Conservation (phyloP, 768 basidiomycete genomes). For the Coprinopsis sp. region DNA sequence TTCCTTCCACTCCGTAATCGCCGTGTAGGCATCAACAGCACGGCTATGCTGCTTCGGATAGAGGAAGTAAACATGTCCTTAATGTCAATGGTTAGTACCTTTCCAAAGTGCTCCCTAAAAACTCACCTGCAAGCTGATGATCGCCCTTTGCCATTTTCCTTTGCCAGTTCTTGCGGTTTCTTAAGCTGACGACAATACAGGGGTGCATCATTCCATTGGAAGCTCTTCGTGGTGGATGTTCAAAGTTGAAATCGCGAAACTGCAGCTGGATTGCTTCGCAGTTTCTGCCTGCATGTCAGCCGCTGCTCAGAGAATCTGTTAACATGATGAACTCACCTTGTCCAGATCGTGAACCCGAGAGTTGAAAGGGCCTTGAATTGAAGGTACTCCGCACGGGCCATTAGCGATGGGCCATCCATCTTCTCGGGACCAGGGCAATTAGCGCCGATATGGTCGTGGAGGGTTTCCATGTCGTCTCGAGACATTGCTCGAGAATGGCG, state of each 20-base stretch:
- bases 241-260: neutral
- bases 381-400: too few species aligned
- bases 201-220: neutral
- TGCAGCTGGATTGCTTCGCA: neutral
- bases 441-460: neutral
- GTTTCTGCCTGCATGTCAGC: neutral
- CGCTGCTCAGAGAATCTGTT: neutral
- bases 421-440: neutral
- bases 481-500: too few species aligned
- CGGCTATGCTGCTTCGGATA: neutral
- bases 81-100: neutral
- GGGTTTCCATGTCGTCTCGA: too few species aligned
- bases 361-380: neutral
- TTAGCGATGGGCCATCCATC: neutral
- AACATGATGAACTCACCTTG: neutral
- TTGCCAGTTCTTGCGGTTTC: conserved; percentile 2
- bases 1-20: conserved; percentile 16
- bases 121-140: neutral
- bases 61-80: neutral
- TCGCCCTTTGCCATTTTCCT: neutral
- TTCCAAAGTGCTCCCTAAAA: neutral
- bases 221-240: neutral
- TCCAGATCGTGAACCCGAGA: neutral
- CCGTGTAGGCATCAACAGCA: conserved; percentile 18
- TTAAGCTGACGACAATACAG: neutral